These are phyloP conservation scores for Phytopythium helicoides DNA, from an alignment of 352 stramenopile species.

Conservation along the genomic window DNA sequence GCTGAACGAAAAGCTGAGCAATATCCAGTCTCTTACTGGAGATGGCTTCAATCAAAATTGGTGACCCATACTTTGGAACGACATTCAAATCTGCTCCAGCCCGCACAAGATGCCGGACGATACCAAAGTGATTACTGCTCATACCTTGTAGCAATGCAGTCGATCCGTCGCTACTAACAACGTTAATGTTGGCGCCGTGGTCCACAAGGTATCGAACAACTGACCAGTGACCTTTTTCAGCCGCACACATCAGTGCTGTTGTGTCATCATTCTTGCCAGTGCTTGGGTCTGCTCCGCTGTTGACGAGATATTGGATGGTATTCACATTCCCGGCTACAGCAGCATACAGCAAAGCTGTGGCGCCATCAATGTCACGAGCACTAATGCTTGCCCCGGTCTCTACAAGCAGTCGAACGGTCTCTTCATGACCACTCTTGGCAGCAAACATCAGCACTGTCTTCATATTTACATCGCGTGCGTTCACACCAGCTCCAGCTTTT, in stretches of 20 bases:
- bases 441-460: too few relatives aligned
- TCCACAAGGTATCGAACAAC: slow-evolving; percentile 3
- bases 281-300: background rate
- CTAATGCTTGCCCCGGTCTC: too few relatives aligned
- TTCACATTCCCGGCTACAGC: background rate
- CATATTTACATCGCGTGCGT: background rate
- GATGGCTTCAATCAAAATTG: background rate
- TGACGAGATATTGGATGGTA: background rate
- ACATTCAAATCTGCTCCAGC: background rate
- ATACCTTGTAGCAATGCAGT: slow-evolving; percentile 6
- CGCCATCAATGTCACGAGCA: background rate
- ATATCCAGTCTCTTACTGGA: background rate
- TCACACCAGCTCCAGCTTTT: background rate
- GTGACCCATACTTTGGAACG: background rate
- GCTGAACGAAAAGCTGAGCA: background rate
- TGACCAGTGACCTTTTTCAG: background rate
- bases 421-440: too few relatives aligned
- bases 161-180: slow-evolving; percentile 1
- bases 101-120: slow-evolving; percentile 2
- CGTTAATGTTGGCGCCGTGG: slow-evolving; percentile 4
- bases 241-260: slow-evolving; percentile 3
- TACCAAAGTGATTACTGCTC: background rate
- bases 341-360: background rate
- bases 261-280: background rate
- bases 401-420: too few relatives aligned